Conservation (phyloP, 1,284 basidiomycete species). For the Stygiomarasmius scandens region DNA sequence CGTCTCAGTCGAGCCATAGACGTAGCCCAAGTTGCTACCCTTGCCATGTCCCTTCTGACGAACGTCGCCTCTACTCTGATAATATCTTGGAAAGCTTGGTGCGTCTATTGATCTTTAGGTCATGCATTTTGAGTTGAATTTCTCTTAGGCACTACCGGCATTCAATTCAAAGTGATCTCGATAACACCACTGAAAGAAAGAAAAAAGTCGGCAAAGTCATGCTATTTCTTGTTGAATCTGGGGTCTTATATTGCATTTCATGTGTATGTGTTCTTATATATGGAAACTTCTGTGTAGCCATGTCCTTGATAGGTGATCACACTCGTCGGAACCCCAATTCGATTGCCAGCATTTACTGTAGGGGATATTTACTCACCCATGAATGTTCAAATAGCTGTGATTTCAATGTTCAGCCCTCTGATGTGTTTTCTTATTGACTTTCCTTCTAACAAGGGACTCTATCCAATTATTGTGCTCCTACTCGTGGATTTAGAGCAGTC, state of each 20-base stretch:
- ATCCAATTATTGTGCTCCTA: conserved; percentile 9
- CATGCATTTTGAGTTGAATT: no score
- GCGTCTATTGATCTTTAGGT: background rate
- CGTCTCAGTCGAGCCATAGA: conserved; percentile 7
- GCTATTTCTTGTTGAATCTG: conserved; percentile 13
- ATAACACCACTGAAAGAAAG: conserved; percentile 1
- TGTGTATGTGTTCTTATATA: conserved; percentile 7
- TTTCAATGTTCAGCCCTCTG: background rate
- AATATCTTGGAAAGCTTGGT: conserved; percentile 15
- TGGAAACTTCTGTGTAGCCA: background rate
- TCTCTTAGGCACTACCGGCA: background rate
- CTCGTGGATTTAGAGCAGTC: conserved; percentile 3
- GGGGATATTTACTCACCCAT: conserved; percentile 20
- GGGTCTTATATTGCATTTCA: conserved; percentile 15
- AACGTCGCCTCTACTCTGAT: conserved; percentile 18
- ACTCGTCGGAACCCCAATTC: conserved; percentile 13
- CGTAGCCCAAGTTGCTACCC: conserved; percentile 11
- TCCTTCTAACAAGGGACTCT: conserved; percentile 1
- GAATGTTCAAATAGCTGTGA: conserved; percentile 18
- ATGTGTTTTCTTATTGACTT: background rate
- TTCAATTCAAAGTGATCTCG: conserved; percentile 7
- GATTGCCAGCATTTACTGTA: conserved; percentile 15
- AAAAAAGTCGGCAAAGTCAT: conserved; percentile 12
- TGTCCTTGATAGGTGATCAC: conserved; percentile 12
- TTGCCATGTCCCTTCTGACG: conserved; percentile 16